A percentile compares a stretch with the other conserved stretches of the same genome.
Evolutionary conservation across 2,329 filamentous ascomycete species (phyloP).

Genomic region (Xylariaceae sp.): DNA sequence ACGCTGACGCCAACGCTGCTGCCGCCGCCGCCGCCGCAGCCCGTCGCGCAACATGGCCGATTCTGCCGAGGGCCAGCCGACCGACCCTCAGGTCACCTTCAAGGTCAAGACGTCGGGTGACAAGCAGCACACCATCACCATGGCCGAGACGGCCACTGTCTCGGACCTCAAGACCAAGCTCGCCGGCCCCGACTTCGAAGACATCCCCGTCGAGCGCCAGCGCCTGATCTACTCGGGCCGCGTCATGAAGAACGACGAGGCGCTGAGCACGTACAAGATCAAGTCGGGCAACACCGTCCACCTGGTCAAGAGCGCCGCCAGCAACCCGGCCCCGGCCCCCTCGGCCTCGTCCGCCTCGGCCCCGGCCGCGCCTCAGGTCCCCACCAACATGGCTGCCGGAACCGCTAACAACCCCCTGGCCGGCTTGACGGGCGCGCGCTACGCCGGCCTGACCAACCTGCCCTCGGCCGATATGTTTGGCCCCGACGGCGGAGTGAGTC

Average conservation of each 20-base stretch:
- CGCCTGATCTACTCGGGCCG: slow-evolving; percentile 95
- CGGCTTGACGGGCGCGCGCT: slow-evolving; percentile 84
- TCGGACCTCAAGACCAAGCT: slow-evolving; percentile 87
- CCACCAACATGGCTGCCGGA: slow-evolving; percentile 72
- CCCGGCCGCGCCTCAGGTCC: slow-evolving; percentile 51
- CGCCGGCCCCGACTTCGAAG: slow-evolving; percentile 70
- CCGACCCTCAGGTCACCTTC: slow-evolving; percentile 81
- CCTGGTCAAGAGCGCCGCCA: slow-evolving; percentile 91
- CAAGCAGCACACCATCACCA: slow-evolving; percentile 73
- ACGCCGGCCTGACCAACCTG: slow-evolving; percentile 84
- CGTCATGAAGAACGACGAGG: slow-evolving; percentile 91
- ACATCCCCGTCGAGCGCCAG: slow-evolving; percentile 80
- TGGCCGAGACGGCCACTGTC: slow-evolving; percentile 68
- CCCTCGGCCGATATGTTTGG: slow-evolving; percentile 86
- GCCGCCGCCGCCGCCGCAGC: no score
- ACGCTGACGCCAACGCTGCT: no score
- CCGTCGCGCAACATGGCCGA: slow-evolving; percentile 56
- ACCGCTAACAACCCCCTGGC: slow-evolving; percentile 84
- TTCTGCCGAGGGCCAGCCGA: slow-evolving; percentile 43
- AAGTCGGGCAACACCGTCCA: slow-evolving; percentile 94
- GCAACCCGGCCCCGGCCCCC: slow-evolving; percentile 53
- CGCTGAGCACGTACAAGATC: slow-evolving; percentile 81
- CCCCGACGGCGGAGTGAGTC: slow-evolving; percentile 83
- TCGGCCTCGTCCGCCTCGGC: slow-evolving; percentile 34
- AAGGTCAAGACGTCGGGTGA: slow-evolving; percentile 97